Evolutionary conservation across 1,139 yeast species (phyloP), one percentile per base, ranked within the genome.

Genomic region (Blastobotrys raffinosifermentans): DNA sequence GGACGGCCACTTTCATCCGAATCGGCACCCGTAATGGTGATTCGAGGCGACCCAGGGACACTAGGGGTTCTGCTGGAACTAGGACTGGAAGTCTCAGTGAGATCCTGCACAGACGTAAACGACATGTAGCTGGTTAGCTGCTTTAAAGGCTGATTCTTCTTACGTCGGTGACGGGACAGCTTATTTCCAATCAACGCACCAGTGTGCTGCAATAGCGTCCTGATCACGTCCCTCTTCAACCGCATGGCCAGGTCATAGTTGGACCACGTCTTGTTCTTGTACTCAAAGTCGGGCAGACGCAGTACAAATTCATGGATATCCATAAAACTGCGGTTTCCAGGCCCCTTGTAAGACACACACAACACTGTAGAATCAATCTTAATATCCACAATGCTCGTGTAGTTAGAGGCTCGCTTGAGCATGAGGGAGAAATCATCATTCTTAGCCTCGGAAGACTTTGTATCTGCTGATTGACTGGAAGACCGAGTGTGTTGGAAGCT

Each of bases 161-260:
- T 49, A 40, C 48, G 49, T 19, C 48, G 45, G 41, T 66, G 69
- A 4, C 64, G 62, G 45, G 74, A 70, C 50, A 86, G 69, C 59
- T 84, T 85, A 60, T 86, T 87, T 25, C 86, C 83, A 39, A 87
- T 67, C 43, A 89, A 73, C 47, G 81, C 76, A 4, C 95, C 95
- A 1, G 93, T 70, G 53, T 87, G 94, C 34, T 70, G 74, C 37
- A 87, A 61, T 26, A 87, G 75, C 14, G 79, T 69, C 56, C 73
- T 77, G 38, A 83, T 69, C 20, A 87, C 67, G 52, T 83, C 62
- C 46, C 76, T 80, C 54, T 79, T 75, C 36, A 86, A 55, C 29
- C 77, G 71, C 39, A 73, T 60, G 20, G 80, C 70, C 33, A 86
- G 67, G 43, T 87, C 96, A 46, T 81, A 75, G 35, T 75, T 75